Conservation (phyloP, 257 asterid species). For the Eustoma russellianum region DNA sequence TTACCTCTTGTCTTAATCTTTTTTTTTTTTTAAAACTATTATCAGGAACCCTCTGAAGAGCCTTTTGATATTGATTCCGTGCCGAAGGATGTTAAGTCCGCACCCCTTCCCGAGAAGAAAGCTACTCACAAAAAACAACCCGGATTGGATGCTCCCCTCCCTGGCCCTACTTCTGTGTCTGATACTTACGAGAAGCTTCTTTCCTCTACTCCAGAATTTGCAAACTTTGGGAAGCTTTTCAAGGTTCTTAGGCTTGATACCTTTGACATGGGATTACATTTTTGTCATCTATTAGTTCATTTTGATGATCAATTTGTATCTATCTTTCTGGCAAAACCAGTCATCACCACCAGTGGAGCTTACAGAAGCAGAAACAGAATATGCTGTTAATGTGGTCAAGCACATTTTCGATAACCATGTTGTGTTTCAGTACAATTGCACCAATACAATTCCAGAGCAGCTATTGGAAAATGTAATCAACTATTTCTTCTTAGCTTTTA, state of each 20-base stretch:
- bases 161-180: conserved; percentile 57
- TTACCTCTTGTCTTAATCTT: not conserved
- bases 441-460: conserved; percentile 92
- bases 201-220: conserved; percentile 74
- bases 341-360: conserved; percentile 98
- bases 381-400: conserved; percentile 93
- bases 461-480: conserved; percentile 72
- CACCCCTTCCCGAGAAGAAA: conserved; percentile 90
- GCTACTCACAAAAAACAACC: conserved; percentile 80
- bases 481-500: not conserved
- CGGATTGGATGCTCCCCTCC: conserved; percentile 80
- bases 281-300: conserved; percentile 4
- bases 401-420: conserved; percentile 83
- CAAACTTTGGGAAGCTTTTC: conserved; percentile 86
- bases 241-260: conserved; percentile 46
- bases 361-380: conserved; percentile 98
- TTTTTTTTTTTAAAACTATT: conserved; percentile 29
- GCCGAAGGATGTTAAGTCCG: conserved; percentile 85
- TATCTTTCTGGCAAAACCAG: conserved; percentile 28
- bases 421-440: conserved; percentile 96
- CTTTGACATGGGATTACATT: not conserved
- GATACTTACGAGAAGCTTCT: conserved; percentile 81
- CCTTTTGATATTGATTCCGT: conserved; percentile 78
- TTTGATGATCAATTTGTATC: conserved; percentile 16
- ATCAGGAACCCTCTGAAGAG: conserved; percentile 68